Evolutionary conservation across 371 early-diverging fungal species (phyloP).

Genomic region (Amoeboradix gromovi): DNA sequence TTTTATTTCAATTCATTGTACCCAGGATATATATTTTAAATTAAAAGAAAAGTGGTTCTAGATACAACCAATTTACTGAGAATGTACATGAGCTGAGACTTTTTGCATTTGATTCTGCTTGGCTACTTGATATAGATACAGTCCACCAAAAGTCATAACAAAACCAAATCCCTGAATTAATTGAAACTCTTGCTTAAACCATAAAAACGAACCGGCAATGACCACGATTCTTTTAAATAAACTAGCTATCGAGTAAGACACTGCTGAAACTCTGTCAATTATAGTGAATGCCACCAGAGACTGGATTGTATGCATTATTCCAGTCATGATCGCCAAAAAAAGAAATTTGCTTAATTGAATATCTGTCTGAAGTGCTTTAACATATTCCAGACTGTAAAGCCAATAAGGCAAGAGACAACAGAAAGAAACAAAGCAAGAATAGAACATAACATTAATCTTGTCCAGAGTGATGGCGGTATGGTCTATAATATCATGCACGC

Average conservation of each 20-base stretch:
- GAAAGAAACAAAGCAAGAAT: slow-evolving; percentile 34
- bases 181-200: slow-evolving; percentile 41
- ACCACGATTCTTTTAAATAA: slow-evolving; percentile 65
- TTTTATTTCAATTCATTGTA: too few relatives aligned
- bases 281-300: slow-evolving; percentile 47
- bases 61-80: too few relatives aligned
- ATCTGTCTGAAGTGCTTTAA: background rate
- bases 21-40: too few relatives aligned
- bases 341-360: background rate
- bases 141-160: slow-evolving; percentile 40
- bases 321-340: background rate
- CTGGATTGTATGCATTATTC: slow-evolving; percentile 35
- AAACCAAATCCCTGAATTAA: slow-evolving; percentile 36
- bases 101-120: too few relatives aligned
- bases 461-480: slow-evolving; percentile 21
- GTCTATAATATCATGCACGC: background rate
- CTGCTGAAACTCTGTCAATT: slow-evolving; percentile 39
- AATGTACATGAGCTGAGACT: too few relatives aligned
- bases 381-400: slow-evolving; percentile 15
- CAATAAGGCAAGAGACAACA: slow-evolving; percentile 44
- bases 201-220: slow-evolving; percentile 47
- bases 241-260: slow-evolving; percentile 58
- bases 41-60: too few relatives aligned
- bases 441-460: slow-evolving; percentile 50
- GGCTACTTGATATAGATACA: slow-evolving; percentile 52